Percentiles rank a stretch among this genome's conserved stretches.
Evolutionary conservation across 1,284 basidiomycete species (phyloP).

Genomic region (Apiotrichum domesticum): DNA sequence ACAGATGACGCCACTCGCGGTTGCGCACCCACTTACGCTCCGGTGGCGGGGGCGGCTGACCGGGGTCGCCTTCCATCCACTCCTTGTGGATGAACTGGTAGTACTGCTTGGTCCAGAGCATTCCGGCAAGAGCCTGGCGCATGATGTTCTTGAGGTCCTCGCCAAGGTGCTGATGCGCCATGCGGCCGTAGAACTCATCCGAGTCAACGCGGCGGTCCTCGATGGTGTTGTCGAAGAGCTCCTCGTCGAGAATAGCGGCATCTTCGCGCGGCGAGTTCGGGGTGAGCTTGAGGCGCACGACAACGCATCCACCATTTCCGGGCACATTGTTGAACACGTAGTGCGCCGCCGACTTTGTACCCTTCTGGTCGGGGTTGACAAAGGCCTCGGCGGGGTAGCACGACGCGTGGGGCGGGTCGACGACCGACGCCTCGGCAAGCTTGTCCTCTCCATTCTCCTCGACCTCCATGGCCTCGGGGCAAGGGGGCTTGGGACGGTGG

Average conservation of each 20-base stretch:
- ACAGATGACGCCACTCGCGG: conserved; percentile 88
- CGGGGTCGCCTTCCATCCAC: conserved; percentile 91
- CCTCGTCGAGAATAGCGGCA: conserved; percentile 76
- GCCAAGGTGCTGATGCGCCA: conserved; percentile 73
- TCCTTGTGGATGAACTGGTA: conserved; percentile 94
- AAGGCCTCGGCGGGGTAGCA: conserved; percentile 48
- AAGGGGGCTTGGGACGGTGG: conserved; percentile 60
- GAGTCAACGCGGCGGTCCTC: conserved; percentile 86
- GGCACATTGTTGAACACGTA: conserved; percentile 84
- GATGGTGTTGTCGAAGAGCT: conserved; percentile 77
- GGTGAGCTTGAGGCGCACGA: conserved; percentile 90
- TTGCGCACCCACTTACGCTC: conserved; percentile 83
- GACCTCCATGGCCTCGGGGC: conserved; percentile 20
- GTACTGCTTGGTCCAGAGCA: conserved; percentile 98
- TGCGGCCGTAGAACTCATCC: conserved; percentile 85
- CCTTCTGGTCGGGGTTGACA: conserved; percentile 79
- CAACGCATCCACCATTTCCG: conserved; percentile 84
- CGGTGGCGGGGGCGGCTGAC: conserved; percentile 87
- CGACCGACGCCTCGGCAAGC: conserved; percentile 57
- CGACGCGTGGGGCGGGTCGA: conserved; percentile 45
- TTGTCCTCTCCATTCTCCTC: conserved; percentile 25
- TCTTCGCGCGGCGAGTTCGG: conserved; percentile 69
- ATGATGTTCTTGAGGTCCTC: conserved; percentile 94
- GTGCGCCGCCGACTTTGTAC: conserved; percentile 90
- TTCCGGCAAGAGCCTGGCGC: conserved; percentile 95